Base-by-base conservation (phyloP, 2,329 filamentous ascomycete genomes). In the Mariannaea sp. region DNA sequence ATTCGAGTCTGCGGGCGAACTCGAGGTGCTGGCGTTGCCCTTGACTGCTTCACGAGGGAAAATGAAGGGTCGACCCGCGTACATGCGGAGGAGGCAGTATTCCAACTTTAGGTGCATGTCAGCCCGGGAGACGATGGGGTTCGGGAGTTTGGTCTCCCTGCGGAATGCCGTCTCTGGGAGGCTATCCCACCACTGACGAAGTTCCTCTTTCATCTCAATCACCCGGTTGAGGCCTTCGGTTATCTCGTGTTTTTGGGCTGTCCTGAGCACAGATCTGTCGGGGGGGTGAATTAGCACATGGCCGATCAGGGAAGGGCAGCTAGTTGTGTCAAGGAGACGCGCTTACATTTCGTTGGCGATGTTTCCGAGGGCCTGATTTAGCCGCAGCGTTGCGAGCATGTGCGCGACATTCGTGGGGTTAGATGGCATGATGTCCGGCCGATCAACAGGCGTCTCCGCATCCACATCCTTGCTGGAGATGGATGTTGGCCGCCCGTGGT, bases 401-500 rank as follows among this genome's bases (percentile, higher is more conserved):
- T 80, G 74, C 5, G 72, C 71, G 36, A 76, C 71, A 51, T 80
- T 77, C 9, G 71, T 70, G 4, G 73, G 67, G 32, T 76, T 70
- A 6, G 70, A 67, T 14, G 70, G 71, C 68, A 71, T 75, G 38
- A 80, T 66, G 9, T 74, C 73, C 1, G 75, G 71, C 26, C 75
- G 68, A 53, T 81, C 74, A 5, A 72, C 71, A 2, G 81, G 81
- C 47, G 80, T 66, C 17, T 80, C 77, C 2, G 77, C 79, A 58
- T 84, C 81, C 14, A 84, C 76, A 54, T 83, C 80, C 9, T 73
- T 69, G 30, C 75, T 74, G 3, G 76, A 71, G 33, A 83, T 76
- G 2, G 81, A 83, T n/a, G 76, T 70, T 6, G 82, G 80, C 6
- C 81, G 72, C 29, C 80, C 80, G 54, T 84, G 80, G 29, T 82